A percentile compares a stretch with the other conserved stretches of the same genome.
These are phyloP conservation scores for Colletotrichum sp. DNA, from an alignment of 2,329 filamentous ascomycete species.

Conservation along the genomic window DNA sequence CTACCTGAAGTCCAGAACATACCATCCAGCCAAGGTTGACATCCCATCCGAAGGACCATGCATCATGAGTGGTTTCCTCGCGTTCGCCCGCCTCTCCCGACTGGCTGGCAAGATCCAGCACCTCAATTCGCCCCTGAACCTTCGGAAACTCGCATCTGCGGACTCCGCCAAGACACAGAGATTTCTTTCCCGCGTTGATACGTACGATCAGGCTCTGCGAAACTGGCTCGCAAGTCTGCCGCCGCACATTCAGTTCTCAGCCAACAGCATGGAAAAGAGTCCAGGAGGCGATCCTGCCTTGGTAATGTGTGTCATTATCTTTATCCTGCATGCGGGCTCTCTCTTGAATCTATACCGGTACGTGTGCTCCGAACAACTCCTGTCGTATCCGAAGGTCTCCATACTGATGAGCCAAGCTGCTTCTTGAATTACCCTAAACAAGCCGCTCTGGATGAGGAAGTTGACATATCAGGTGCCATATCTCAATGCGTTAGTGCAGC, in stretches of 20 bases:
- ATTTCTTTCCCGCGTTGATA: conserved; percentile 4
- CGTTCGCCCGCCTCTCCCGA: background rate
- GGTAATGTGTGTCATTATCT: background rate
- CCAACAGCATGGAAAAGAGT: conserved; percentile 14
- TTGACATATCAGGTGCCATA: background rate
- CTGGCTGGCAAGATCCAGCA: background rate
- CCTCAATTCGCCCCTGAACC: background rate
- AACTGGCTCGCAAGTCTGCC: conserved; percentile 26
- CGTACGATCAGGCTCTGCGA: conserved; percentile 22
- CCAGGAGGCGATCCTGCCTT: background rate
- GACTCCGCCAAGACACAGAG: background rate
- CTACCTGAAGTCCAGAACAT: background rate
- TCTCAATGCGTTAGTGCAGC: background rate
- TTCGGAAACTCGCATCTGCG: background rate
- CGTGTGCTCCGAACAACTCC: background rate
- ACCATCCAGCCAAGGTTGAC: background rate
- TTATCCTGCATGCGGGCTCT: background rate
- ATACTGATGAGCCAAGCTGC: background rate
- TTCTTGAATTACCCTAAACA: background rate
- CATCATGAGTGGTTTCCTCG: background rate
- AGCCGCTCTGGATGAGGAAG: background rate
- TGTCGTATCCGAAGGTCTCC: background rate
- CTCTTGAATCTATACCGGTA: background rate
- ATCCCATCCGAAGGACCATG: background rate
- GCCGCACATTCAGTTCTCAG: conserved; percentile 30